Base-by-base conservation (phyloP, 2,329 filamentous ascomycete genomes). In the Epichloe amarillans region DNA sequence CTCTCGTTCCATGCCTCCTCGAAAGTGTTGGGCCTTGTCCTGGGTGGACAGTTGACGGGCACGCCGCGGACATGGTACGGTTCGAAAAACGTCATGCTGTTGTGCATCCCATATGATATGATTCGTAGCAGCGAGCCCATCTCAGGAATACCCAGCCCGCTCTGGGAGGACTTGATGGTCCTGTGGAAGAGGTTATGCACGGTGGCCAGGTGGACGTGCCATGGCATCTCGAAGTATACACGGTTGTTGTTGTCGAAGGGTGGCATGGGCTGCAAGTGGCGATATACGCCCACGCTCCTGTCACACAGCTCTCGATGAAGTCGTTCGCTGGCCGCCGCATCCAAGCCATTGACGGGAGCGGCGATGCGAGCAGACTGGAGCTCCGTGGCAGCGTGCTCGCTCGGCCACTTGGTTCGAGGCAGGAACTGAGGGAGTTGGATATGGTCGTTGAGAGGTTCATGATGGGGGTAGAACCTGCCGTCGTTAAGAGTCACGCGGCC, bases 81-180 rank as follows among this genome's bases (percentile, higher is more conserved):
- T 7, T 51, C 30, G 10, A 58, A 45, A 21, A 53, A 51, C 1
- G 52, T 35, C 38, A 54, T 54, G 12, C 51, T 49, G 7, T 56
- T 35, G 41, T 43, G 47, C 51, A 58, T 56, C n/a, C 56, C 57
- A 38, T 59, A 58, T 4, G 57, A 55, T 3, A 56, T 37, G 19
- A 51, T 54, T 11, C 53, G 40, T 3, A 59, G 23, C 19, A 59
- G 35, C 15, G 52, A 43, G 2, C 33, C 21, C 47, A 59, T 57
- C 15, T 56, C 54, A 0, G 12, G 3, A 8, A 23, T 6, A 12
- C 30, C 11, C 23, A 50, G 19, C 4, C 53, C 14, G 10, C 15
- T 10, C 7, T 35, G 45, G 30, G 15, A 21, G 5, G 43, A 39
- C 4, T 48, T 19, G 11, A 57, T 26, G 14, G 46, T 50, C 19